Evolutionary conservation across 2,329 filamentous ascomycete species (phyloP).

Genomic region (Macrophomina phaseolina): DNA sequence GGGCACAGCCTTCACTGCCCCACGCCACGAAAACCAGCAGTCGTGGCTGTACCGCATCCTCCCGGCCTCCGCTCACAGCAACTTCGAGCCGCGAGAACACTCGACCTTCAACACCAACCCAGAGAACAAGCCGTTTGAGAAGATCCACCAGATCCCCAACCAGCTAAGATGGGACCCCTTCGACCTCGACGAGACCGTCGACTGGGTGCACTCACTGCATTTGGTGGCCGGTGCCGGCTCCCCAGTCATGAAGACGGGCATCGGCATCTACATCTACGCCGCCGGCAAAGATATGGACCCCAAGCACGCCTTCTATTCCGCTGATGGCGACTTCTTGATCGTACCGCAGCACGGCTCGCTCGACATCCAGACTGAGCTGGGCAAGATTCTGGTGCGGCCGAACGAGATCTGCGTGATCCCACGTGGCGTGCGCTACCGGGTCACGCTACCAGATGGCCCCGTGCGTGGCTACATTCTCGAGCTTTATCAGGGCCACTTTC

Average conservation of each 20-base stretch:
- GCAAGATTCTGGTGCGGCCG: conserved; percentile 67
- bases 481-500: conserved; percentile 68
- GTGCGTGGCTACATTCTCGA: conserved; percentile 71
- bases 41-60: conserved; percentile 65
- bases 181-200: conserved; percentile 70
- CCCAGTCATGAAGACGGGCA: conserved; percentile 75
- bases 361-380: conserved; percentile 72
- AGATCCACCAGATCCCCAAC: conserved; percentile 77
- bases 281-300: conserved; percentile 77
- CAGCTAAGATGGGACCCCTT: conserved; percentile 83
- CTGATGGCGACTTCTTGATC: conserved; percentile 72
- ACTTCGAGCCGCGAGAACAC: conserved; percentile 58
- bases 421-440: conserved; percentile 67
- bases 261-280: conserved; percentile 82
- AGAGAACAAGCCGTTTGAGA: conserved; percentile 57
- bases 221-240: conserved; percentile 81
- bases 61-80: conserved; percentile 63
- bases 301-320: conserved; percentile 81
- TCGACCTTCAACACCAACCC: conserved; percentile 58
- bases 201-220: conserved; percentile 72
- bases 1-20: conserved; percentile 65
- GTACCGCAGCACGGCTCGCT: conserved; percentile 69
- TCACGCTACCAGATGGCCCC: conserved; percentile 65
- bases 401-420: conserved; percentile 73
- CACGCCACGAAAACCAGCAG: conserved; percentile 62